phyloP scores from a whole-genome alignment of 2,329 filamentous ascomycete genomes.

The Orbilia oligospora region DNA sequence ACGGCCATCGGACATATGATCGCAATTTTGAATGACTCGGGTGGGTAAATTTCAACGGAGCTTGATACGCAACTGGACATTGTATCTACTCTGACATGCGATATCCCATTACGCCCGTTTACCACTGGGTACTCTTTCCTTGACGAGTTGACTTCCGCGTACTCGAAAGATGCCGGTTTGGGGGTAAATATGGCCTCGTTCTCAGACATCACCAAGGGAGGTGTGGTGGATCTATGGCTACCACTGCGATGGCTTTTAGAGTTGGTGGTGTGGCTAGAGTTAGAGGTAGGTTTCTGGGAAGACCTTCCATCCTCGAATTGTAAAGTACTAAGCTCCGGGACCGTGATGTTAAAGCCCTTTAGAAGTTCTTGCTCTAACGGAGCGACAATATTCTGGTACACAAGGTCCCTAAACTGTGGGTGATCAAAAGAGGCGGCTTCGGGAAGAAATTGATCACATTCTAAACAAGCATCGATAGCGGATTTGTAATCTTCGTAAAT shows the following conservation, averaged over 20 bases:
- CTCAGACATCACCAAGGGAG: too few relatives aligned
- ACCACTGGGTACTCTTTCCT: constrained; percentile 4
- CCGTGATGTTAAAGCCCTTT: constrained; percentile 20
- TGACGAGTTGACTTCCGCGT: background rate
- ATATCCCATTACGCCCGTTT: background rate
- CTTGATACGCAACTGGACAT: background rate
- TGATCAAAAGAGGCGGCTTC: constrained; percentile 15
- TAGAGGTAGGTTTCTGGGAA: background rate
- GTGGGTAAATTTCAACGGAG: background rate
- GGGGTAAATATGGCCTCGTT: too few relatives aligned
- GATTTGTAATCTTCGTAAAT: constrained; percentile 37
- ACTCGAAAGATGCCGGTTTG: background rate
- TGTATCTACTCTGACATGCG: background rate
- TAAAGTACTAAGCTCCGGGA: background rate
- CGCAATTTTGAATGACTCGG: constrained; percentile 24
- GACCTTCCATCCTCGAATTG: background rate
- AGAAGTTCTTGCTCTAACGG: constrained; percentile 35
- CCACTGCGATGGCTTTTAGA: background rate
- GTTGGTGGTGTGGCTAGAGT: background rate
- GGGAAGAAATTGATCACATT: constrained; percentile 22
- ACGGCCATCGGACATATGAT: constrained; percentile 42
- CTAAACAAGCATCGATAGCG: constrained; percentile 40
- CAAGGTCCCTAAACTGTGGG: constrained; percentile 6
- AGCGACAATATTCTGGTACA: constrained; percentile 23
- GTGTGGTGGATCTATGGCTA: background rate